These are phyloP conservation scores for Suillus luteus DNA, from an alignment of 768 basidiomycete genomes.

Conservation along the genomic window DNA sequence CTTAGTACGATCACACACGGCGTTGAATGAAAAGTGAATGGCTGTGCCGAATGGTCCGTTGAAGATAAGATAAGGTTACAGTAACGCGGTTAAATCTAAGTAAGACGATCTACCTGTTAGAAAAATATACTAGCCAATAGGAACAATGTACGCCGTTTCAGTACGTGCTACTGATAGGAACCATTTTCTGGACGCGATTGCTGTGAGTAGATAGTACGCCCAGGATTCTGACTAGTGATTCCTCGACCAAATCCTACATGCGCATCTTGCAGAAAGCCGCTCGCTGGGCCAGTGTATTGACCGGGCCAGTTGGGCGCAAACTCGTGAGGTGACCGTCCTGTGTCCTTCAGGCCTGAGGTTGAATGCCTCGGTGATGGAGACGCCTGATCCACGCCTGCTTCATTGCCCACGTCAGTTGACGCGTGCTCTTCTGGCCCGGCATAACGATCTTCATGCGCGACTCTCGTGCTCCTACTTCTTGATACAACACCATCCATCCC, in stretches of 20 bases:
- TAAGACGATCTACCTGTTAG: not conserved
- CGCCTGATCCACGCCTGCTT: constrained; percentile 21
- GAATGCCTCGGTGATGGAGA: constrained; percentile 25
- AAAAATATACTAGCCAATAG: constrained; percentile 2
- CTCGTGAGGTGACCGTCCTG: constrained; percentile 14
- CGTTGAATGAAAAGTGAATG: not conserved
- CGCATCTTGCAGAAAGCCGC: constrained; percentile 50
- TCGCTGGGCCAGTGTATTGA: constrained; percentile 50
- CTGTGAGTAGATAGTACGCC: constrained; percentile 67
- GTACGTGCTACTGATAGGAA: constrained; percentile 25
- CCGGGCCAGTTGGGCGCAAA: constrained; percentile 35
- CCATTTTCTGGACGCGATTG: constrained; percentile 39
- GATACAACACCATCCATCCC: constrained; percentile 25
- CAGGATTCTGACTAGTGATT: constrained; percentile 46
- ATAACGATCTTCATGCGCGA: constrained; percentile 18
- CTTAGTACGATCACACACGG: not conserved
- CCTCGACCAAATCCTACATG: constrained; percentile 39
- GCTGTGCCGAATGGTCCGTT: not conserved
- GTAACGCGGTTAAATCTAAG: not conserved
- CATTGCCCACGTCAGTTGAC: constrained; percentile 24
- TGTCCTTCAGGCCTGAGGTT: constrained; percentile 13
- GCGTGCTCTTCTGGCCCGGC: constrained; percentile 28
- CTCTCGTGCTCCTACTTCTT: constrained; percentile 36
- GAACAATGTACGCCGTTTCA: not conserved
- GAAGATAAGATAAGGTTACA: constrained; percentile 5